Evolutionary conservation across 2,329 filamentous ascomycete genomes (phyloP).

Genomic region (Calcarisporium arbuscula): DNA sequence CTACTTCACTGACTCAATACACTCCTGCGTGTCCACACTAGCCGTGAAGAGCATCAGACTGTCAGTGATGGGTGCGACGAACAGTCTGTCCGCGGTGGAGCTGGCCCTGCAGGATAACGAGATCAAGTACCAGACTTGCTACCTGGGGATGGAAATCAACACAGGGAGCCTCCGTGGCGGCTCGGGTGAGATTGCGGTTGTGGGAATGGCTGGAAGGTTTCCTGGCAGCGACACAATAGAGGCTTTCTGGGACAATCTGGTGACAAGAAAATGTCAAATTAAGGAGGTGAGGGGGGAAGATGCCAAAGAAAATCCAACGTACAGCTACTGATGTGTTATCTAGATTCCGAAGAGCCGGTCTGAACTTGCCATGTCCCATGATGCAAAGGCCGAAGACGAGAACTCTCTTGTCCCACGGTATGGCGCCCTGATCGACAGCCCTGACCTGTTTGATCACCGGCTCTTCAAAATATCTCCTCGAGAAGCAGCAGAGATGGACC

Average conservation of each 20-base stretch:
- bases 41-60: too few relatives aligned
- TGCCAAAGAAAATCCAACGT: too few relatives aligned
- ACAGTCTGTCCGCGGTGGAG: too few relatives aligned
- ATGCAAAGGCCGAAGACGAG: neutral
- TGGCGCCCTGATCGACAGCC: neutral
- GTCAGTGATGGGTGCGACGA: too few relatives aligned
- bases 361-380: neutral
- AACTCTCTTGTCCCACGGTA: neutral
- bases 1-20: too few relatives aligned
- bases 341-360: neutral
- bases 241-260: neutral
- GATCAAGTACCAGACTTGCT: too few relatives aligned
- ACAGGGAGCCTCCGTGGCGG: too few relatives aligned
- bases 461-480: conserved; percentile 77
- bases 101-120: too few relatives aligned
- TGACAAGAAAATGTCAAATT: neutral
- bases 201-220: neutral
- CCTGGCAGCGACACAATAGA: neutral
- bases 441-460: conserved; percentile 62
- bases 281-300: neutral
- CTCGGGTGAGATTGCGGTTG: neutral
- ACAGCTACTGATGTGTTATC: too few relatives aligned
- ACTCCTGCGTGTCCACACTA: too few relatives aligned
- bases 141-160: too few relatives aligned
- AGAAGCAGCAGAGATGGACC: conserved; percentile 58